Evolutionary conservation across 1,284 basidiomycete genomes (phyloP).

Genomic region (Ustilago hordei): DNA sequence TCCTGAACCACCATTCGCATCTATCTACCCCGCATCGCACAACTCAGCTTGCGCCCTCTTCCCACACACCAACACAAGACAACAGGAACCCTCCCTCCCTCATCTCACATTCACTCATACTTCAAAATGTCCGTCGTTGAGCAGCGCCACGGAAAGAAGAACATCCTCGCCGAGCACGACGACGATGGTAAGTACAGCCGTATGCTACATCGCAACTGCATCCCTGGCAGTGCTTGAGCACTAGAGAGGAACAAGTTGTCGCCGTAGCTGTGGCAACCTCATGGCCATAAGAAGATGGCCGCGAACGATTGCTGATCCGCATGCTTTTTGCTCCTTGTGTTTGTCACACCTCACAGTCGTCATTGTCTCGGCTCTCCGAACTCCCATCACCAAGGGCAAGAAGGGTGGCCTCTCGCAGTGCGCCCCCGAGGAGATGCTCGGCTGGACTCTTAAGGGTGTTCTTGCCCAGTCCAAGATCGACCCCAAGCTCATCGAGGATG

Average conservation of each 20-base stretch:
- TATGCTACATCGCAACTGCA: background rate
- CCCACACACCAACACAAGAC: background rate
- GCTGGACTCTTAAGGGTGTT: conserved; percentile 73
- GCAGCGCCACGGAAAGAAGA: conserved; percentile 60
- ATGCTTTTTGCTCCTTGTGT: background rate
- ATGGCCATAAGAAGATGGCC: background rate
- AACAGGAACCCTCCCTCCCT: background rate
- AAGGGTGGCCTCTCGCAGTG: conserved; percentile 90
- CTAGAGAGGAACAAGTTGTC: no score
- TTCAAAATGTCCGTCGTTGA: conserved; percentile 41
- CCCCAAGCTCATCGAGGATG: conserved; percentile 80
- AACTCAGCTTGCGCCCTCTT: background rate
- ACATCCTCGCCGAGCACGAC: conserved; percentile 66
- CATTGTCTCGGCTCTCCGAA: conserved; percentile 86
- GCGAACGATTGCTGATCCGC: conserved; percentile 7
- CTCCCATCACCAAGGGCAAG: conserved; percentile 88
- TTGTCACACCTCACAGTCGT: conserved; percentile 75
- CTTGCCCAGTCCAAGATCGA: conserved; percentile 75
- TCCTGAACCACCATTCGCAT: conserved; percentile 1
- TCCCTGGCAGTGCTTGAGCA: background rate
- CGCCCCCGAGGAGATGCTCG: conserved; percentile 88
- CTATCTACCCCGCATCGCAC: background rate
- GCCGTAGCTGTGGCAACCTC: background rate
- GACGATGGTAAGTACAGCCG: conserved; percentile 63
- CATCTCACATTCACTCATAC: conserved; percentile 1